Evolutionary conservation across 352 stramenopile genomes (phyloP), one percentile per base, ranked within the genome.

Genomic region (Pythium periplocum): DNA sequence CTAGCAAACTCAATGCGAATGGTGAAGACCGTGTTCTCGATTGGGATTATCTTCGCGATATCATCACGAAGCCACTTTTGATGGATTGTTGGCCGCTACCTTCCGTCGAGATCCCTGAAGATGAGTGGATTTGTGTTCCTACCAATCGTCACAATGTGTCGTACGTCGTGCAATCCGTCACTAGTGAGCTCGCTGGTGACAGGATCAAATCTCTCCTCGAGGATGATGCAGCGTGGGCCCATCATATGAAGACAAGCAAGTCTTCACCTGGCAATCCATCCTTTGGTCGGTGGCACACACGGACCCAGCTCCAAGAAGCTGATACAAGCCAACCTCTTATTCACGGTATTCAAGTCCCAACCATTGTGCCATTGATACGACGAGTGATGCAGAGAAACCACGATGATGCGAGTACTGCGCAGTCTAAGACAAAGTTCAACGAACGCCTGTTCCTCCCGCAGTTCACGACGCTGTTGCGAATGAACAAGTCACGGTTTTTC

Each of bases 301-400:
- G 71, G 2, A 68, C 88, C 35, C 73, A 89, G 48, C 61, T 93
- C 4, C 59, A 78, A 37, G 52, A 80, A 36, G 80, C 82, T 1
- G 72, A 87, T 17, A 55, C 62, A 3, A 54, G 72, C 12, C 82
- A 95, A 50, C 73, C 67, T 17, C 43, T 95, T 26, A 57, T 95
- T 37, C 61, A 95, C 47, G 77, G 64, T 2, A 72, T 92, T 30
- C 80, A 95, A 59, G 61, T 87, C 6, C 84, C 84, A 9, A 60
- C 72, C 5, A 90, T 91, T 41, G 79, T 93, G 6, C 84, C 84
- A 8, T 71, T 95, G 6, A 92, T 95, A 58, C 80, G 84, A 2
- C 67, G 76, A 39, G 82, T 95, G 2, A 89, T 90, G 75, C 82
- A 95, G 55, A 75, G 82, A 9, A 83, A 90, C 50, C 66, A 80